Conservation (phyloP, 805 yeast species). For the Wickerhamomyces chambardii region DNA sequence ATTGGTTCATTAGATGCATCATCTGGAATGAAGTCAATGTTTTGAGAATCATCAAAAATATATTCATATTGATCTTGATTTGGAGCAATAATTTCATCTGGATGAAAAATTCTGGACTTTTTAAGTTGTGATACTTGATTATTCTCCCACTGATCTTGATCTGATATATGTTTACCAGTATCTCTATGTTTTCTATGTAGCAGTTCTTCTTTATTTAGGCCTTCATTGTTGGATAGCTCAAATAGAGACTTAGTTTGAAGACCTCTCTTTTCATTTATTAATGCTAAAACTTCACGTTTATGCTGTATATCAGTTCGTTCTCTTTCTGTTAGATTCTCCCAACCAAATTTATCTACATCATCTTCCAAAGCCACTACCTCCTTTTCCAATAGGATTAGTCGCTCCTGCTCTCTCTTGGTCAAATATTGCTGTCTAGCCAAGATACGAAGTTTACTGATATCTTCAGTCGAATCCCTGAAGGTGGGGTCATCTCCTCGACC, state of each 20-base stretch:
- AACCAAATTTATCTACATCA: conserved; percentile 41
- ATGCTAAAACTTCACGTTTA: conserved; percentile 38
- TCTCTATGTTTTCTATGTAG: conserved; percentile 32
- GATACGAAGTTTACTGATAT: conserved; percentile 28
- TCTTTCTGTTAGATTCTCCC: conserved; percentile 36
- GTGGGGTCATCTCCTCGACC: conserved; percentile 4
- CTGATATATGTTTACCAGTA: conserved; percentile 21
- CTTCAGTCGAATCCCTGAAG: conserved; percentile 5
- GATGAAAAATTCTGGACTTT: conserved; percentile 17
- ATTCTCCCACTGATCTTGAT: conserved; percentile 14
- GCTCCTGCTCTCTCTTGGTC: conserved; percentile 37
- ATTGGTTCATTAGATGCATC: conserved; percentile 9
- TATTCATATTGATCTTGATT: conserved; percentile 53
- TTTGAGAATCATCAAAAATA: conserved; percentile 65
- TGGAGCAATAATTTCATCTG: conserved; percentile 32
- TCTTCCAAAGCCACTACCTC: conserved; percentile 42
- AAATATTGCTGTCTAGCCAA: conserved; percentile 41
- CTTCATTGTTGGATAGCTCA: conserved; percentile 50
- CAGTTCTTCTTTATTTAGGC: conserved; percentile 41
- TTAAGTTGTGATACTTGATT: conserved; percentile 10
- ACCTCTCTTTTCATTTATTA: conserved; percentile 32
- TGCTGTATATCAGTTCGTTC: conserved; percentile 44
- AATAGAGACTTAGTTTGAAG: conserved; percentile 21
- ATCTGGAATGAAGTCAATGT: conserved; percentile 41
- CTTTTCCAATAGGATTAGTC: conserved; percentile 29